phyloP scores from a whole-genome alignment of 1,284 basidiomycete species.

The Xerocomus subilludens region DNA sequence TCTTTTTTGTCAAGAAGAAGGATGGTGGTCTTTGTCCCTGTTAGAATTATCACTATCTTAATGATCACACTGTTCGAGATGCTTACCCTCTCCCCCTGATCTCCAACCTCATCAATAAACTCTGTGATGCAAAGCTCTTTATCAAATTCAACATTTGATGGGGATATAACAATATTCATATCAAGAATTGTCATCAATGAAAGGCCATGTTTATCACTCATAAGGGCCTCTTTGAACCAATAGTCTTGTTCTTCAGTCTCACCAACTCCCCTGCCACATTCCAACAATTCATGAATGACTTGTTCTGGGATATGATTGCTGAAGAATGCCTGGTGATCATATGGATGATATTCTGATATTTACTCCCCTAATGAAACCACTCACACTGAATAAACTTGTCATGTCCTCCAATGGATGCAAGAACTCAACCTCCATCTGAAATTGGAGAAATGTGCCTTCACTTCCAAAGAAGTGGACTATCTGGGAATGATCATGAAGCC shows the following conservation, averaged over 20 bases:
- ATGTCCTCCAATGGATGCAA: background rate
- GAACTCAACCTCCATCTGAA: background rate
- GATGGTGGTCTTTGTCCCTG: no score
- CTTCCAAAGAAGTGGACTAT: conserved; percentile 50
- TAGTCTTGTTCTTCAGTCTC: conserved; percentile 56
- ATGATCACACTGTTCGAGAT: no score
- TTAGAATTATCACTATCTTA: no score
- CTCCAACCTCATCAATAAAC: conserved; percentile 44
- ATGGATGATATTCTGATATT: conserved; percentile 45
- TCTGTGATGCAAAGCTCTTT: conserved; percentile 42
- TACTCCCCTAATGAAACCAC: conserved; percentile 1
- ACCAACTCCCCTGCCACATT: conserved; percentile 50
- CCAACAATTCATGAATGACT: conserved; percentile 40
- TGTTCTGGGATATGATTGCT: conserved; percentile 31
- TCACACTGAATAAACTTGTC: background rate
- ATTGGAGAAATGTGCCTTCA: conserved; percentile 57
- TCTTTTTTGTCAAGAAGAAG: no score
- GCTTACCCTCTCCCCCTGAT: conserved; percentile 47
- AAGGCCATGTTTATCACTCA: conserved; percentile 20
- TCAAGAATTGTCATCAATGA: conserved; percentile 44
- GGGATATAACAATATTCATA: conserved; percentile 17
- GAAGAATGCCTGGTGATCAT: conserved; percentile 26
- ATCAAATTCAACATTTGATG: conserved; percentile 23
- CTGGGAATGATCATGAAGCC: conserved; percentile 54
- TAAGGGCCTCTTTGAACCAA: conserved; percentile 42